These are phyloP conservation scores for Exophiala sp. DNA, from an alignment of 2,329 filamentous ascomycete species.

Conservation along the genomic window DNA sequence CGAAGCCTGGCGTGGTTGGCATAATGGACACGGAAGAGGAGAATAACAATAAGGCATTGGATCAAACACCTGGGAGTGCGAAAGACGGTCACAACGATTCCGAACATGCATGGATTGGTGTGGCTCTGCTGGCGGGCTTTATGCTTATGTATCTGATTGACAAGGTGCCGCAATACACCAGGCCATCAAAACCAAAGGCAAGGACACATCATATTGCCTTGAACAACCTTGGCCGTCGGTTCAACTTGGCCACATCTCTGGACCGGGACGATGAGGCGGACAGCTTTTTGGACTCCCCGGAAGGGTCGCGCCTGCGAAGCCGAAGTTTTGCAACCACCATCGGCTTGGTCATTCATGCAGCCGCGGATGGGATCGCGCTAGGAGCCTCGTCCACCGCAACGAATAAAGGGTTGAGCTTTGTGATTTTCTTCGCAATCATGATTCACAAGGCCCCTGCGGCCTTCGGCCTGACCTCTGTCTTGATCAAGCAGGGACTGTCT, in stretches of 20 bases:
- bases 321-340: constrained; percentile 76
- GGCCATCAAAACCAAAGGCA: constrained; percentile 57
- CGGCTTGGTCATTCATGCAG: constrained; percentile 91
- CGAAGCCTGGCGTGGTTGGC: constrained; percentile 28
- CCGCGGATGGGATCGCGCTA: constrained; percentile 90
- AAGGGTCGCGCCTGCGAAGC: constrained; percentile 46
- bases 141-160: constrained; percentile 97
- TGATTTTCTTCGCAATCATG: constrained; percentile 96
- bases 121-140: constrained; percentile 82
- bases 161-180: constrained; percentile 68
- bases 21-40: constrained; percentile 30
- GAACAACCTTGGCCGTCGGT: constrained; percentile 63
- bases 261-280: constrained; percentile 37
- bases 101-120: constrained; percentile 72
- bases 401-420: constrained; percentile 71
- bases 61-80: constrained; percentile 40
- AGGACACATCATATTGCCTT: constrained; percentile 80
- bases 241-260: constrained; percentile 41
- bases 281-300: constrained; percentile 50
- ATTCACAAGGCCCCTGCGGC: constrained; percentile 94
- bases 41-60: constrained; percentile 34
- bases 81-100: constrained; percentile 42
- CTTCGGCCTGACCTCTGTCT: constrained; percentile 83
- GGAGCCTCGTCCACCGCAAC: constrained; percentile 76
- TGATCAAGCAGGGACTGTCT: constrained; percentile 84